Evolutionary conservation across 257 asterid genomes (phyloP).

Genomic region (Verbena officinalis): DNA sequence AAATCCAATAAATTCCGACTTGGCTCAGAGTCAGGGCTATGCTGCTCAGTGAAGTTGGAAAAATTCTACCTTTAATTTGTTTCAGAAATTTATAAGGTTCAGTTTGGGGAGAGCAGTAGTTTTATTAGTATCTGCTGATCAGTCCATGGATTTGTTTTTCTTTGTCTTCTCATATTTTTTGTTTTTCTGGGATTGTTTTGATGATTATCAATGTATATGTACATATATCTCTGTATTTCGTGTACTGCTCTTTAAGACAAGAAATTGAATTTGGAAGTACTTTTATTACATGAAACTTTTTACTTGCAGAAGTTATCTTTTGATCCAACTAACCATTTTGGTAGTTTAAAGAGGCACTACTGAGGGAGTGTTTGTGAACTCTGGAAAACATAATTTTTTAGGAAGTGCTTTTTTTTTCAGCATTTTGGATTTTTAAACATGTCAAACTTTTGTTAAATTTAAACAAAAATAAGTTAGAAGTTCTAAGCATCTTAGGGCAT

Average conservation of each 20-base stretch:
- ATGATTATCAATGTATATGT: slow-evolving; percentile 30
- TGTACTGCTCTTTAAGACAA: slow-evolving; percentile 18
- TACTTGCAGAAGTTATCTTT: background rate
- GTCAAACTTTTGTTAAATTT: too few species aligned
- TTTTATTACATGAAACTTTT: slow-evolving; percentile 13
- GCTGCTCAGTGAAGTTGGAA: slow-evolving; percentile 36
- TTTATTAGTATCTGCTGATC: slow-evolving; percentile 30
- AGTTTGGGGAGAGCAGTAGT: slow-evolving; percentile 22
- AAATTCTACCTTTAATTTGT: background rate
- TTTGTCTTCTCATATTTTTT: too few species aligned
- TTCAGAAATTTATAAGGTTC: slow-evolving; percentile 7
- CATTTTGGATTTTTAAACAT: too few species aligned
- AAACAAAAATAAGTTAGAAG: too few species aligned
- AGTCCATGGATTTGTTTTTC: background rate
- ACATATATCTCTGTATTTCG: slow-evolving; percentile 25
- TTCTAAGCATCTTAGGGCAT: too few species aligned
- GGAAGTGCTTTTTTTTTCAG: too few species aligned
- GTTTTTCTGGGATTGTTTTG: background rate
- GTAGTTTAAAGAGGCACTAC: too few species aligned
- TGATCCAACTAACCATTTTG: too few species aligned
- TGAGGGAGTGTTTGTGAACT: too few species aligned
- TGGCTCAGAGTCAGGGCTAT: slow-evolving; percentile 27
- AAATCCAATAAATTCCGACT: slow-evolving; percentile 9
- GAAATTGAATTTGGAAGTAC: slow-evolving; percentile 1
- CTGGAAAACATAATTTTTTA: too few species aligned